A percentile compares a stretch with the other conserved stretches of the same genome.
These are phyloP conservation scores for Sporothrix dimorphospora DNA, from an alignment of 2,329 filamentous ascomycete species.

Conservation along the genomic window DNA sequence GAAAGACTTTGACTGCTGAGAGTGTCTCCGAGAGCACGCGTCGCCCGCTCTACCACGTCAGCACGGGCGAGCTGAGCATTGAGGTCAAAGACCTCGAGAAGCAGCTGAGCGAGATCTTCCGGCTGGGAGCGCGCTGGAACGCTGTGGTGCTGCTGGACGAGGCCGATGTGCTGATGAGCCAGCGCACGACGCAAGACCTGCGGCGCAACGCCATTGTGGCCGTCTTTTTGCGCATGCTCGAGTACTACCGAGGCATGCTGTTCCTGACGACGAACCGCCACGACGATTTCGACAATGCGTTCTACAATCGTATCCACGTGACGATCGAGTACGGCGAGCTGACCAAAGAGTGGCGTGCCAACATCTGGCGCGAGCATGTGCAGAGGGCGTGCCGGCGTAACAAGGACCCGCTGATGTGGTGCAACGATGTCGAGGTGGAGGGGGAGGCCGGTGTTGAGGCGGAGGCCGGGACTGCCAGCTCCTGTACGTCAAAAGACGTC, in stretches of 20 bases:
- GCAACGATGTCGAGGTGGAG: background rate
- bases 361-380: constrained; percentile 24
- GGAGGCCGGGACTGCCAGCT: background rate
- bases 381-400: constrained; percentile 22
- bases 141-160: constrained; percentile 74
- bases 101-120: constrained; percentile 68
- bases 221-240: constrained; percentile 44
- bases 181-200: constrained; percentile 39
- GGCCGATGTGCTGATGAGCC: constrained; percentile 50
- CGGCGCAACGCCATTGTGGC: constrained; percentile 41
- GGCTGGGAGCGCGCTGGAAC: constrained; percentile 74
- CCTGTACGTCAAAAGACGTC: background rate
- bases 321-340: constrained; percentile 42
- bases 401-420: constrained; percentile 12
- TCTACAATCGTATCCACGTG: constrained; percentile 45
- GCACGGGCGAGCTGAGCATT: constrained; percentile 72
- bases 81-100: constrained; percentile 66
- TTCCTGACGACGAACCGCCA: constrained; percentile 50
- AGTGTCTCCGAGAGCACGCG: constrained; percentile 54
- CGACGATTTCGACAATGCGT: constrained; percentile 48
- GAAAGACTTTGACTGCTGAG: constrained; percentile 37
- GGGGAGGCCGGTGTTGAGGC: background rate
- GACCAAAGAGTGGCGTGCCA: constrained; percentile 14
- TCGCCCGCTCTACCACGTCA: constrained; percentile 55
- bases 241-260: constrained; percentile 45